These are phyloP conservation scores for Claviceps paspali DNA, from an alignment of 2,329 filamentous ascomycete genomes.

Conservation along the genomic window DNA sequence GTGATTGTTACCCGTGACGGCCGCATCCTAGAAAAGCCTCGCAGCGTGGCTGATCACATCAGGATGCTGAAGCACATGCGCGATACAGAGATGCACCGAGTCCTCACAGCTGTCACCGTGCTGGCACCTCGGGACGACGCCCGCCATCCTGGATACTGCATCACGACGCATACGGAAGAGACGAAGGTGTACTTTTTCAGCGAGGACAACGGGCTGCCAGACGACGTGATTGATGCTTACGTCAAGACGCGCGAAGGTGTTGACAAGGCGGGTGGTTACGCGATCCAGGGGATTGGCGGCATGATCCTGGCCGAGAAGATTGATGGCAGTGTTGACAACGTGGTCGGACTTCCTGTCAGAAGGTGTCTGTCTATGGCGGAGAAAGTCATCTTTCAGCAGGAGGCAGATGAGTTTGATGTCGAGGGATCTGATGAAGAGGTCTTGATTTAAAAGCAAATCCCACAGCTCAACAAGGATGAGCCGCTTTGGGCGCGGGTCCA, in stretches of 20 bases:
- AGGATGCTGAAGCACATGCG: slow-evolving; percentile 70
- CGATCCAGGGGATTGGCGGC: slow-evolving; percentile 75
- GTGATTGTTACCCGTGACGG: slow-evolving; percentile 66
- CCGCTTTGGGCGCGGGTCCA: not conserved
- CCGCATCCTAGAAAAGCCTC: slow-evolving; percentile 79
- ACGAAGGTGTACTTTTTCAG: slow-evolving; percentile 78
- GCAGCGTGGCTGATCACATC: slow-evolving; percentile 65
- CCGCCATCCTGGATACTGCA: slow-evolving; percentile 68
- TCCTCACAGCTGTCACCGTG: slow-evolving; percentile 74
- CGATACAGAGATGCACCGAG: slow-evolving; percentile 63
- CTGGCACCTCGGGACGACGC: slow-evolving; percentile 72
- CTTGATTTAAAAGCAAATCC: not conserved
- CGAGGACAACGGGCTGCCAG: slow-evolving; percentile 40
- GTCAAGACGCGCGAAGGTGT: slow-evolving; percentile 78
- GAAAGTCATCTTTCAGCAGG: slow-evolving; percentile 65
- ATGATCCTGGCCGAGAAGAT: slow-evolving; percentile 80
- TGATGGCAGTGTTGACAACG: slow-evolving; percentile 84
- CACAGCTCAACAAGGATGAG: not conserved
- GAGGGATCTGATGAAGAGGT: slow-evolving; percentile 27
- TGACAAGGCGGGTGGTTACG: slow-evolving; percentile 94
- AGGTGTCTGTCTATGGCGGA: slow-evolving; percentile 70
- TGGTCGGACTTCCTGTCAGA: slow-evolving; percentile 76
- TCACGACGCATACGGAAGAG: slow-evolving; percentile 74
- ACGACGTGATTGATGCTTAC: slow-evolving; percentile 70
- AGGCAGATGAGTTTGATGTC: slow-evolving; percentile 41